Conservation (phyloP, 2,329 filamentous ascomycete species). For the Phialophora verrucosa region DNA sequence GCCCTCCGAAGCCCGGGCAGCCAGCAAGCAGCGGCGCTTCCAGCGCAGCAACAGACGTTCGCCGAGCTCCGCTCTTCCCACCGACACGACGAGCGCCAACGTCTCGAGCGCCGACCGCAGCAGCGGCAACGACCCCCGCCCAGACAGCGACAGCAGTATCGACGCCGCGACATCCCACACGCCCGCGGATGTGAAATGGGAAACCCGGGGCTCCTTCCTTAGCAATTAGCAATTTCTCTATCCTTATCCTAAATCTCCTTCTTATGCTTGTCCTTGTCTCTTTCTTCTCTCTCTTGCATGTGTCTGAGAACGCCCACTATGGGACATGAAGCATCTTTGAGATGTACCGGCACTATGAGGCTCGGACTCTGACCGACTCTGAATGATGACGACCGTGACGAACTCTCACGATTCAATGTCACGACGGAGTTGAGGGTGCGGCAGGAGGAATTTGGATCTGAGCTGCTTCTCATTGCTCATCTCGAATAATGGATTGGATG, state of each 20-base stretch:
- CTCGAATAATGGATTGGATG: not conserved
- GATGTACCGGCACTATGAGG: too few species aligned
- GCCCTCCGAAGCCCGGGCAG: not conserved
- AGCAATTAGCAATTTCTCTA: too few species aligned
- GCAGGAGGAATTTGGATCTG: not conserved
- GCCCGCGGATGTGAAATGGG: not conserved
- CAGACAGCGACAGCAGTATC: not conserved
- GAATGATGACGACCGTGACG: not conserved
- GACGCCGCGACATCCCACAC: not conserved
- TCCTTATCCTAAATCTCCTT: too few species aligned
- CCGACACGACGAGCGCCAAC: slow-evolving; percentile 22
- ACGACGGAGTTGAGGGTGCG: not conserved
- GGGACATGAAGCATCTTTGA: too few species aligned
- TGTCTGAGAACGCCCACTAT: too few species aligned
- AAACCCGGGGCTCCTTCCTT: not conserved
- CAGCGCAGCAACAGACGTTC: not conserved
- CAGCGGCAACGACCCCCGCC: not conserved
- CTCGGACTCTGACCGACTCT: too few species aligned
- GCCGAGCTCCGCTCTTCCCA: slow-evolving; percentile 1
- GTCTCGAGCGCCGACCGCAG: slow-evolving; percentile 20
- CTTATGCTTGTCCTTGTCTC: too few species aligned
- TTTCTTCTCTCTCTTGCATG: too few species aligned
- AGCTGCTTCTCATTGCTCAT: not conserved
- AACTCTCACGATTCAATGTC: not conserved
- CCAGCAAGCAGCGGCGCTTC: not conserved